Conservation (phyloP, 257 asterid genomes). For the Solanum tarijense region DNA sequence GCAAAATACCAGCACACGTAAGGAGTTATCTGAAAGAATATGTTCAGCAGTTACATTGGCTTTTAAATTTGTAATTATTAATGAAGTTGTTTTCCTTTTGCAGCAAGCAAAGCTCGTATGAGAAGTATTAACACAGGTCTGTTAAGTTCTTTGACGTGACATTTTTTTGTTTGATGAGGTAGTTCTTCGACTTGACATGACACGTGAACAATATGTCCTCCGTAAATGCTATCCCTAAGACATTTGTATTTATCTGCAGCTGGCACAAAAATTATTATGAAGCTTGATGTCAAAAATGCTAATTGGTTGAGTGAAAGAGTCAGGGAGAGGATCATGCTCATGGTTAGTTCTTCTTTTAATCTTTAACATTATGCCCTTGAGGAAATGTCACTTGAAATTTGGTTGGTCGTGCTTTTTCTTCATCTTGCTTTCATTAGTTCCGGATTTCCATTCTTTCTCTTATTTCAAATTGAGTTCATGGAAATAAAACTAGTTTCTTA, state of each 20-base stretch:
- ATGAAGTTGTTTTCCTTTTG: background rate
- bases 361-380: background rate
- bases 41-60: background rate
- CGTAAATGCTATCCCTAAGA: background rate
- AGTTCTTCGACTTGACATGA: background rate
- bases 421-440: background rate
- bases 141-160: background rate
- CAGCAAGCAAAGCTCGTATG: conserved; percentile 4
- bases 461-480: background rate
- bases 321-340: conserved; percentile 12
- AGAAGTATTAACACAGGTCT: conserved; percentile 11
- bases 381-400: background rate
- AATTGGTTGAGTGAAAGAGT: conserved; percentile 10
- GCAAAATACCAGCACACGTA: background rate
- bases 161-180: background rate
- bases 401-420: background rate
- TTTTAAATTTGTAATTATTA: background rate
- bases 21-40: background rate
- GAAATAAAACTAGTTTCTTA: background rate
- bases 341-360: conserved; percentile 1
- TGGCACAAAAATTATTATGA: conserved; percentile 5
- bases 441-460: background rate
- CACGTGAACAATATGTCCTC: background rate
- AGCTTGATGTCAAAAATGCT: conserved; percentile 7
- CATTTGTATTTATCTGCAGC: conserved; percentile 2